Percentiles rank a stretch among this genome's conserved stretches.
Evolutionary conservation across 805 yeast species (phyloP).

Genomic region (Ogataea neopini): DNA sequence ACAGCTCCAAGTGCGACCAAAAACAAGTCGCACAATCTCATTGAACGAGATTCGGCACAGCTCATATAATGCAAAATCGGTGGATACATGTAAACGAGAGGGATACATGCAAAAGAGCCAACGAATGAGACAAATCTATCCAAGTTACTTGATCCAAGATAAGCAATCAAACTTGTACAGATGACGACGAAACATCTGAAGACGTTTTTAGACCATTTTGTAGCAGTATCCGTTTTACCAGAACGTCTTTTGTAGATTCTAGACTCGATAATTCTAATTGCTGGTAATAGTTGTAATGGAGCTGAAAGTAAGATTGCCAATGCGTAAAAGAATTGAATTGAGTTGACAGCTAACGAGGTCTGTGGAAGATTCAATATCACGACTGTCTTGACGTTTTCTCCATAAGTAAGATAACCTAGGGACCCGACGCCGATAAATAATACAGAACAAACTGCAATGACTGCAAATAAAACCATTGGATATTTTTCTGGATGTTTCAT

Average conservation of each 20-base stretch:
- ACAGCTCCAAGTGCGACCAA: slow-evolving; percentile 57
- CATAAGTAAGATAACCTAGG: slow-evolving; percentile 71
- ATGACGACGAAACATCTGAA: slow-evolving; percentile 57
- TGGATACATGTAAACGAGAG: slow-evolving; percentile 83
- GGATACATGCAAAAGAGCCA: slow-evolving; percentile 84
- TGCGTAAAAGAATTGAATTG: slow-evolving; percentile 71
- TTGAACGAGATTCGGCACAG: slow-evolving; percentile 41
- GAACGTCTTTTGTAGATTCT: slow-evolving; percentile 54
- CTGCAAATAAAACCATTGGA: slow-evolving; percentile 62
- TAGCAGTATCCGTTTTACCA: slow-evolving; percentile 53
- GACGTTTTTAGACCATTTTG: slow-evolving; percentile 69
- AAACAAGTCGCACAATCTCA: slow-evolving; percentile 47
- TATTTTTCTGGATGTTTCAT: slow-evolving; percentile 76
- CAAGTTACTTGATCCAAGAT: slow-evolving; percentile 65
- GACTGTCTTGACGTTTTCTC: slow-evolving; percentile 63
- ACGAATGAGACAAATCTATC: slow-evolving; percentile 78
- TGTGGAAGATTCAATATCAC: slow-evolving; percentile 74
- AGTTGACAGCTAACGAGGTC: slow-evolving; percentile 55
- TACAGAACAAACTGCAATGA: slow-evolving; percentile 60
- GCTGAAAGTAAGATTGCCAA: slow-evolving; percentile 74
- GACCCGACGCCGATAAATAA: slow-evolving; percentile 65
- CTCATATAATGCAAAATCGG: slow-evolving; percentile 70
- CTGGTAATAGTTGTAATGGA: slow-evolving; percentile 81
- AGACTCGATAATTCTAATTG: slow-evolving; percentile 70
- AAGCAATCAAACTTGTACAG: slow-evolving; percentile 57